Base-by-base conservation (phyloP, 164 flowering plant species). In the Brasenia schreberi region DNA sequence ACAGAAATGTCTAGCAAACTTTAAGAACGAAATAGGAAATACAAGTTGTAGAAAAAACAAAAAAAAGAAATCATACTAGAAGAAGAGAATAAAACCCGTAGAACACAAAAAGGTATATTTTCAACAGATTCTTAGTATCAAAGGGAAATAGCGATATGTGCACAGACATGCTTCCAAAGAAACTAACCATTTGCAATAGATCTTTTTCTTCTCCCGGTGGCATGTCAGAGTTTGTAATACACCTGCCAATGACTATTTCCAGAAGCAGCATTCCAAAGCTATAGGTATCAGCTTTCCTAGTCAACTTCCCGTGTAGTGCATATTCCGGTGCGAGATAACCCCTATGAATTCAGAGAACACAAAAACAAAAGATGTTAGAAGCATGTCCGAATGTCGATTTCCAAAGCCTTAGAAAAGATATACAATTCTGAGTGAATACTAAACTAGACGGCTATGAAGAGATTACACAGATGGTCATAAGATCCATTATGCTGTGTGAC, bases 291-390 rank as follows among this genome's bases (percentile, higher is more conserved):
- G 97, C 88, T 68, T 81, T 88, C 44, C 96, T 79, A 42, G 96
- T 91, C 79, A 92, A 56, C 70, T 85, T 95, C 53, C 99, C 99
- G 33, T 89, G 79, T 44, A 94, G 81, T 59, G 99, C 99, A 79
- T 94, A 94, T 70, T 94, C 99, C 17, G 99, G 97, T 49, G 99
- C 99, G 79, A 94, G 79, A 76, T 94, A 94, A 52, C 99, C 99
- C 71, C 99, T 94, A 73, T 42, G 62, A 11, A 18, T 5, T 59
- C 58, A 43, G 14, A 49, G 17, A 66, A 49, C 62, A 64, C 17
- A 69, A 62, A 53, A 19, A 43, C 33, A 6, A 61, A 63, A 42
- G 53, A 19, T 69, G 65, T 19, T 18, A 3, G 59, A 64, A 18
- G 14, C 23, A 18, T 11, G 27, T 12, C 5, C 16, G 4, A 6